Base-by-base conservation (phyloP, 148 eudicot species). In the Pharnaceum exiguum region DNA sequence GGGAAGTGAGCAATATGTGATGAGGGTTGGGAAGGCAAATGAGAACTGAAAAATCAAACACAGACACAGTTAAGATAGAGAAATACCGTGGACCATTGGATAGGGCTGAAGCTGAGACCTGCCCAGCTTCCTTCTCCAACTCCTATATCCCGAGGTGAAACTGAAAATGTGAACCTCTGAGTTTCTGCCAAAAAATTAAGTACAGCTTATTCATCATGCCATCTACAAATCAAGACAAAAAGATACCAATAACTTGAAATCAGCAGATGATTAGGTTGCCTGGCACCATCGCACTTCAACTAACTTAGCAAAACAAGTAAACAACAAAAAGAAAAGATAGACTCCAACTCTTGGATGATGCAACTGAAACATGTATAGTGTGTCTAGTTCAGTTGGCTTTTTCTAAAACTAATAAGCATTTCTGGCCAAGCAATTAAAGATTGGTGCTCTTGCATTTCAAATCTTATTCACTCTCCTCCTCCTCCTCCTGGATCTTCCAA, bases 121-220 rank as follows among this genome's bases (percentile, higher is more conserved):
- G 88, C 76, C 94, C 94, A 85, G 40, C 94, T 77, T 42, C 87
- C 81, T 72, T 85, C 94, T 68, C 87, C 94, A 58, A 79, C 75
- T 26, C 87, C 93, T 68, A 52, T 53, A 75, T 82, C 85, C 40
- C 62, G 85, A 61, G 87, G 87, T 53, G 78, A 73, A 28, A 59
- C 87, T 23, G 80, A 56, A 57, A 57, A 85, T 27, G 68, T 75
- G 57, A 72, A 71, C 59, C 66, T 73, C 51, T 77, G 79, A 64
- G 64, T 67, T 74, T 76, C 86, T 81, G 79, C 29, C 36, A 31
- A 54, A 7, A 59, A 46, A 58, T 7, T 42, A 46, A 16, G 24
- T 4, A 18, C 46, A 63, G 15, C 10, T 23, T 26, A 32, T 10
- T 36, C 36, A 39, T 25, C 36, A 50, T 26, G 13, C n/a, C n/a